phyloP scores from a whole-genome alignment of 768 basidiomycete genomes.

The Mycena kentingensis region DNA sequence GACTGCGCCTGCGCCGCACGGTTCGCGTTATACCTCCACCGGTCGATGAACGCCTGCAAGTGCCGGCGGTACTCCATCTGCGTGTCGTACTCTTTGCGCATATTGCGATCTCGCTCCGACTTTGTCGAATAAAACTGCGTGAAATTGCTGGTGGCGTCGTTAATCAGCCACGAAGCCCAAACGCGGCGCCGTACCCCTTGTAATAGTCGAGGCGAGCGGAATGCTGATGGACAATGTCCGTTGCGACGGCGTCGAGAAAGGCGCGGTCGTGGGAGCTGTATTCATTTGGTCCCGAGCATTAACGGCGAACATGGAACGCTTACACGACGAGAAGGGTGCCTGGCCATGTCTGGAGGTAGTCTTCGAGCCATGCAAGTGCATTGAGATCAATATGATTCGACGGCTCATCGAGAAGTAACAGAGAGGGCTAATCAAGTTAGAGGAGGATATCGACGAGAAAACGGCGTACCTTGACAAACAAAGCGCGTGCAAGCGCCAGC shows the following conservation, averaged over 20 bases:
- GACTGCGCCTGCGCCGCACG: conserved; percentile 86
- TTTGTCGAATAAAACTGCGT: conserved; percentile 99
- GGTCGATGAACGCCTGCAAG: conserved; percentile 95
- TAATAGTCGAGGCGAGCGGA: conserved; percentile 93
- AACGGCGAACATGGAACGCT: conserved; percentile 29
- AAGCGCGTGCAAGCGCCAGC: conserved; percentile 88
- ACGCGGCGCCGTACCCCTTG: conserved; percentile 68
- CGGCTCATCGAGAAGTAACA: conserved; percentile 88
- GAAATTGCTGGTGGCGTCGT: conserved; percentile 63
- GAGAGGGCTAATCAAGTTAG: conserved; percentile 50
- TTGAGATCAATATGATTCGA: conserved; percentile 98
- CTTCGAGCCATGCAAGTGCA: conserved; percentile 96
- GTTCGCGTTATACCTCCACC: conserved; percentile 98
- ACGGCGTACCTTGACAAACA: conserved; percentile 83
- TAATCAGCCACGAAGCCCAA: not conserved
- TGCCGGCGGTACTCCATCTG: conserved; percentile 96
- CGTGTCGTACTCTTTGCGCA: conserved; percentile 93
- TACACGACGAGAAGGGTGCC: conserved; percentile 92
- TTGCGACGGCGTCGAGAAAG: conserved; percentile 96
- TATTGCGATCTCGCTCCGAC: conserved; percentile 87
- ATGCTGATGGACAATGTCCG: conserved; percentile 97
- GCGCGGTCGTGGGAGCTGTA: conserved; percentile 93
- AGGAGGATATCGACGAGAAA: not conserved
- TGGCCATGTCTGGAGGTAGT: conserved; percentile 94
- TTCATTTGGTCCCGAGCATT: conserved; percentile 11